phyloP scores from a whole-genome alignment of 2,329 filamentous ascomycete species.

The Epichloe gansuensis region DNA sequence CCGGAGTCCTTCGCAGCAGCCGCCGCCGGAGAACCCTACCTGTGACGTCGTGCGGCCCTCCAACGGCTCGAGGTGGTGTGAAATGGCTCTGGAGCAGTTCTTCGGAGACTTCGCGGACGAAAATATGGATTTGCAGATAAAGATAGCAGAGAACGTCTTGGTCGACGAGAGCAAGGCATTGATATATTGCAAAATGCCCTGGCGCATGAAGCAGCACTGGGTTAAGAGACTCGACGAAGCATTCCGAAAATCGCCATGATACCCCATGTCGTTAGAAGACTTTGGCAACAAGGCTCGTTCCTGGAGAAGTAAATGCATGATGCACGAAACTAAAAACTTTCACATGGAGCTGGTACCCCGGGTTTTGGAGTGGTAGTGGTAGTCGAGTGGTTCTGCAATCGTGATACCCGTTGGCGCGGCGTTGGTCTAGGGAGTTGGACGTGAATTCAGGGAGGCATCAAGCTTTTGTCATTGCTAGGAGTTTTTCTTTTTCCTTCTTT shows the following conservation, averaged over 20 bases:
- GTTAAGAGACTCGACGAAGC: slow-evolving; percentile 37
- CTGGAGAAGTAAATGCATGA: background rate
- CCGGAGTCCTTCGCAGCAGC: background rate
- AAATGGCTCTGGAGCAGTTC: slow-evolving; percentile 47
- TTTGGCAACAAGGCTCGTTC: background rate
- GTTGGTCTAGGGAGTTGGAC: slow-evolving; percentile 7
- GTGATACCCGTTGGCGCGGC: slow-evolving; percentile 14
- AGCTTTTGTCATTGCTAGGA: background rate
- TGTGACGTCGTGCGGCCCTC: slow-evolving; percentile 22
- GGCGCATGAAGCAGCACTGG: slow-evolving; percentile 41
- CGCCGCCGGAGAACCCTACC: background rate
- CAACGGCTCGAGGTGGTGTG: slow-evolving; percentile 36
- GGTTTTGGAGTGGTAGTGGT: background rate
- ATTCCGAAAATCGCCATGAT: slow-evolving; percentile 2
- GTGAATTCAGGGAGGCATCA: background rate
- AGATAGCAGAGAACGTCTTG: slow-evolving; percentile 45
- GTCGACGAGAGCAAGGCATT: slow-evolving; percentile 49
- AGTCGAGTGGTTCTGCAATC: slow-evolving; percentile 6
- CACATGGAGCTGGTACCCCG: background rate
- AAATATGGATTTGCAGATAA: slow-evolving; percentile 45
- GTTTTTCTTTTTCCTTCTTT: background rate
- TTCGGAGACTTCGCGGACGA: slow-evolving; percentile 46
- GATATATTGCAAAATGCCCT: slow-evolving; percentile 50
- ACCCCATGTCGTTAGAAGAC: background rate
- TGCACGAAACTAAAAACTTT: background rate